Base-by-base conservation (phyloP, 2,329 filamentous ascomycete genomes). In the Myriosclerotinia scirpicola region DNA sequence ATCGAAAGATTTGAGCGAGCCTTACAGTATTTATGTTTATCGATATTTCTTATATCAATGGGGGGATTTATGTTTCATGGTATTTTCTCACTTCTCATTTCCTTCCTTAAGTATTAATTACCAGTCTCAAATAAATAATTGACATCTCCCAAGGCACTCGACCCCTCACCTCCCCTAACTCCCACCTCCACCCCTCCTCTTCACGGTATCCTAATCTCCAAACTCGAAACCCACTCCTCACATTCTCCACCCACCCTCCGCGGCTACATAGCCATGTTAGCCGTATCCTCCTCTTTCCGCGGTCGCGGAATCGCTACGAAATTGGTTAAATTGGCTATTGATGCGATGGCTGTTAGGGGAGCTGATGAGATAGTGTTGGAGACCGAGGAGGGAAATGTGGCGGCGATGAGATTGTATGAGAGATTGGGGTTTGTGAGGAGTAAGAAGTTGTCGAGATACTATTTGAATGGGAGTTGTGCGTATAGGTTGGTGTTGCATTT, bases 11-110 rank as follows among this genome's bases (percentile, higher is more conserved):
- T 84, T 99, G 60, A 98, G 94, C 73, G 95, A 99, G 78, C 95
- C 95, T 1, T 99, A 99, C 78, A 98, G 94, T 80, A 98, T 99
- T 77, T 99, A 99, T 81, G 95, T 99, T 67, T 99, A 98, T 79
- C 88, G 95, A 42, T 99, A 99, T 78, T 99, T 99, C 75, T 82
- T 99, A 22, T 97, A 96, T 76, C 93, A 98, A 84, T 99, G 95
- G 95, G 91, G 91, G 6, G 90, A 98, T 76, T 81, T 99, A n/a
- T 99, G 95, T 79, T 98, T 92, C 79, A 91, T 98, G 88, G 93
- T 94, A 80, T 44, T 54, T 46, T 12, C 20, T 38, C n/a, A n/a
- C 34, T 42, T 54, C 36, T 54, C 22, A 22, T 50, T 15, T 8
- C 17, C 36, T 36, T 46, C n/a, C 8, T n/a, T 36, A 52, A 20